Conservation (phyloP, 2,329 filamentous ascomycete species). For the Endothia cerciana region DNA sequence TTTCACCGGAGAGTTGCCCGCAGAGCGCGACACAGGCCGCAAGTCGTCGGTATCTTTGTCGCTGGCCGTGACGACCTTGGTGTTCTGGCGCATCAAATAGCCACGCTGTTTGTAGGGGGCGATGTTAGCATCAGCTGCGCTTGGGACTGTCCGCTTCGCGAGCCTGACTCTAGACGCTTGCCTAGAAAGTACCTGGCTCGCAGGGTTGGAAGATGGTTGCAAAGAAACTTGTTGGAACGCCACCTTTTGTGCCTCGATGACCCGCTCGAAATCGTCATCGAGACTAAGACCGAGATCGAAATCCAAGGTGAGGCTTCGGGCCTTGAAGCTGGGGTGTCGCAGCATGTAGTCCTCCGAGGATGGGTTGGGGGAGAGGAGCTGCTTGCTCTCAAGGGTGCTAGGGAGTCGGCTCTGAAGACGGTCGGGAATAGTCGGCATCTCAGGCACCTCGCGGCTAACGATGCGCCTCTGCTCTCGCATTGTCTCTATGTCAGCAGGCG, state of each 20-base stretch:
- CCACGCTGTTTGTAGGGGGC: conserved; percentile 78
- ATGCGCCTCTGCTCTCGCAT: conserved; percentile 88
- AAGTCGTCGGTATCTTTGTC: conserved; percentile 67
- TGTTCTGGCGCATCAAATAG: conserved; percentile 98
- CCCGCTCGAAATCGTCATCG: conserved; percentile 89
- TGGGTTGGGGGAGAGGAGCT: conserved; percentile 38
- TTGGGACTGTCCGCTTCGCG: conserved; percentile 24
- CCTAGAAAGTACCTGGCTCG: conserved; percentile 39
- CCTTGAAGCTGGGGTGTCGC: conserved; percentile 75
- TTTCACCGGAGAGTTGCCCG: conserved; percentile 72
- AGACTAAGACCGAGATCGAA: conserved; percentile 85
- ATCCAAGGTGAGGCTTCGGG: conserved; percentile 80
- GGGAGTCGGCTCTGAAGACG: conserved; percentile 61
- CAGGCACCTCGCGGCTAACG: conserved; percentile 74
- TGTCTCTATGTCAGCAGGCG: conserved; percentile 78
- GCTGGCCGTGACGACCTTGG: conserved; percentile 93
- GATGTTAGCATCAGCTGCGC: conserved; percentile 59
- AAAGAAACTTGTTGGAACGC: conserved; percentile 48
- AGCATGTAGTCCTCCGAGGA: conserved; percentile 51
- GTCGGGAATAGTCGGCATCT: conserved; percentile 63
- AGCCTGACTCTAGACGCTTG: conserved; percentile 48
- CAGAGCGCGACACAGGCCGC: conserved; percentile 58
- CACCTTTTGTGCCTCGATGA: conserved; percentile 98
- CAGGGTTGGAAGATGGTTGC: conserved; percentile 21
- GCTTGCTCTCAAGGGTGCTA: conserved; percentile 48